Conservation (phyloP, 2,329 filamentous ascomycete genomes). For the Botrytis aclada region DNA sequence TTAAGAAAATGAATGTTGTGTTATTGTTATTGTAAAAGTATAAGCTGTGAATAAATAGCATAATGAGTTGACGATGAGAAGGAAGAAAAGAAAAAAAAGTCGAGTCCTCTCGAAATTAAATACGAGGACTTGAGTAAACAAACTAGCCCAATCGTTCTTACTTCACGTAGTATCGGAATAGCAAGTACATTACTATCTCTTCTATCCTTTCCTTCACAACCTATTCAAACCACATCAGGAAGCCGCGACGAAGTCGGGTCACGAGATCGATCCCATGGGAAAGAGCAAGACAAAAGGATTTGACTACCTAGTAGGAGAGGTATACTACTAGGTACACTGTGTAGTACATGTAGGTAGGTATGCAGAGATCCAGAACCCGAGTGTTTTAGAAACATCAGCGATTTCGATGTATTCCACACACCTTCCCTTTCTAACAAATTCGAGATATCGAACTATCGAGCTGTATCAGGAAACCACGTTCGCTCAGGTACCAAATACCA, state of each 20-base stretch:
- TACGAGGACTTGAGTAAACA: not conserved
- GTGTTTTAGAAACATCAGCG: rapidly evolving
- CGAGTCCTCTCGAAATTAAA: not conserved
- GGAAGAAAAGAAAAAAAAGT: not conserved
- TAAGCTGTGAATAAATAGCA: not conserved
- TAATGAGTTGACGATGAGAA: not conserved
- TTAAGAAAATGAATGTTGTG: not conserved
- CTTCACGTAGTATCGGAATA: not conserved
- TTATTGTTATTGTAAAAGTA: not conserved
- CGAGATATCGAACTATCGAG: not conserved
- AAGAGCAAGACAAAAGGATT: not conserved
- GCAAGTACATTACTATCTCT: not conserved
- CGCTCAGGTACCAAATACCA: not conserved
- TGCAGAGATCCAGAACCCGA: not conserved
- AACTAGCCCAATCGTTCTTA: not conserved
- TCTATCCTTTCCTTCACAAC: not conserved
- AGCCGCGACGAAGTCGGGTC: not conserved
- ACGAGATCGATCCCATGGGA: not conserved
- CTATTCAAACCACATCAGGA: not conserved
- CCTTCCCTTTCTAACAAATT: not conserved
- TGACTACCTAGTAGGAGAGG: not conserved
- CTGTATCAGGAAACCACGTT: not conserved
- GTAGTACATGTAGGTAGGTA: not conserved
- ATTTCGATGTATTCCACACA: not conserved
- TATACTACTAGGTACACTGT: not conserved